Base-by-base conservation (phyloP, 192 early-diverging fungal species). In the Tieghemiomyces parasiticus region DNA sequence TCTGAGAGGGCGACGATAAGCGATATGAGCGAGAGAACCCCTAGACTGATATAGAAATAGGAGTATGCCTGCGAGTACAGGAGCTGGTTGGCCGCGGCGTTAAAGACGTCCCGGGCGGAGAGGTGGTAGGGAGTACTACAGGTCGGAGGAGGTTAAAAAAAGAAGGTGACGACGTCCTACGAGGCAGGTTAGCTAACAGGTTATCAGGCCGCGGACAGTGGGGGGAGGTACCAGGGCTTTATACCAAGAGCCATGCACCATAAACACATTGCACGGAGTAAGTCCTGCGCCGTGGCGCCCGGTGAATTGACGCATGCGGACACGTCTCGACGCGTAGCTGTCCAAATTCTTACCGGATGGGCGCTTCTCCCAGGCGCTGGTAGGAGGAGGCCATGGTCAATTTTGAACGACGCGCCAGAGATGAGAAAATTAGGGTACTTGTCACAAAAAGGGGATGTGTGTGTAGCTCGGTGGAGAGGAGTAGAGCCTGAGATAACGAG, bases 1-100 rank as follows among this genome's bases (percentile, higher is more conserved):
- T 76, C 71, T 3, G 60, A 51, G 22, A 47, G 46, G 22, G 71
- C 75, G 35, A 68, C 67, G 51, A 78, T 63, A 8, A 79, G 66
- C 8, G 76, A 77, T 16, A 73, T 47, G 0, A 83, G 61, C 12
- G 75, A 73, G 4, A 78, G 62, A 8, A 74, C 22, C 4, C 67
- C 62, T 75, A 83, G 78, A 0, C 22, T 53, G 10, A 68, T 56
- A 62, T 83, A 83, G 56, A 79, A 74, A 50, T 63, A 65, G 47
- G 71, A 71, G 72, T 83, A 83, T 58, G 72, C 71, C 35, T 58
- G 63, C n/a, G 81, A 83, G 60, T 81, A 77, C 46, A 83, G 59
- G 26, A 83, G 65, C 19, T 79, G 68, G 66, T 81, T 81, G 47
- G 81, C 78, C 4, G 76, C 70, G 24, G 74, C 76, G 14, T 67